Evolutionary conservation across 768 basidiomycete genomes (phyloP), one percentile per base, ranked within the genome.

Genomic region (Tulasnella sp.): DNA sequence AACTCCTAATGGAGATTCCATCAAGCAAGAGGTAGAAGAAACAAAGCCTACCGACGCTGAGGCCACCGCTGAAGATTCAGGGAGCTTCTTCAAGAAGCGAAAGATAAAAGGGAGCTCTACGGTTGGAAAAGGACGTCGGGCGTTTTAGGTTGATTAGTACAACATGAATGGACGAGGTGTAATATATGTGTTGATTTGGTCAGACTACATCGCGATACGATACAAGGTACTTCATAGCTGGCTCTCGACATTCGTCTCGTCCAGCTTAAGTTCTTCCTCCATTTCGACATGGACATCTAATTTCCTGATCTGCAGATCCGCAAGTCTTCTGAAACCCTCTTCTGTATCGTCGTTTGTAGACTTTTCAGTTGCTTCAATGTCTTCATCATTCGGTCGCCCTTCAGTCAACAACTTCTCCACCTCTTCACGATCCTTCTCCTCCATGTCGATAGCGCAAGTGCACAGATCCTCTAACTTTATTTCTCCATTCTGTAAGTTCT

Each of bases 401-500:
- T n/a, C 22, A 27, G 22, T 32, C 31, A 51, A 9, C 6, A 28
- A 4, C 25, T 42, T 41, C 40, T 40, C 22, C 4, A 51, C 49
- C 27, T 51, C 12, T 5, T 45, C 22, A 15, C n/a, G 25, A 5
- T 45, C 43, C 43, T 45, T 45, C 27, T 28, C 32, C 5, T 51
- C 49, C 19, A 22, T 31, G n/a, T 51, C 39, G 13, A 31, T 42
- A 9, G n/a, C 32, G 56, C 75, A 77, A 45, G 64, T 62, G 54
- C 75, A 77, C 31, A 77, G 41, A 6, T 59, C 61, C 1, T 62
- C 54, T 27, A 86, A 63, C 37, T 62, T 66, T 48, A 70, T 69
- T 0, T 72, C 70, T 80, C 74, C 48, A 65, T 67, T 52, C 86
- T 66, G 27, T 75, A 62, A n/a, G 65, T 60, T 34, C 76, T 34